Evolutionary conservation across 495 filamentous ascomycete genomes (phyloP), one percentile per base, ranked within the genome.

Genomic region (Thermothielavioides terrestris): DNA sequence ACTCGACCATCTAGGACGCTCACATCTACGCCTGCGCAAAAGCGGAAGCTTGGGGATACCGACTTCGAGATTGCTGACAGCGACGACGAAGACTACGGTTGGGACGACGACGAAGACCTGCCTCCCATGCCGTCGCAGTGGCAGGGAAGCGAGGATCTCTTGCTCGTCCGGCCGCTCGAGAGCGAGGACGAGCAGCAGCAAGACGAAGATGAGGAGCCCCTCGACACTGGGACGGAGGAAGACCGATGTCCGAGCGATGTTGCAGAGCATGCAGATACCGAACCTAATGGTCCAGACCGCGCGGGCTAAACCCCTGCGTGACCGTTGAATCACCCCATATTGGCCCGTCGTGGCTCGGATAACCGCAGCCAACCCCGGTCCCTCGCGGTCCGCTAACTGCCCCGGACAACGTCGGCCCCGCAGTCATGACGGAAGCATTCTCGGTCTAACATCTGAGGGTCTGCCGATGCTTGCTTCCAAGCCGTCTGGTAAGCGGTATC

Each of bases 71-170:
- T 76, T 43, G 62, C 72, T 1, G 73, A 77, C 45, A 77, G 74
- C 57, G 69, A 76, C 0, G 71, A 68, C 27, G 74, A 76, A 30
- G 72, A 76, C 35, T 76, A 76, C 52, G 74, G 73, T 7, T 76
- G 73, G 72, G 70, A 72, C 7, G 69, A 76, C 32, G 70, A 76
- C 30, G 62, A 60, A n/a, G 61, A 62, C 23, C 55, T 73, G 46
- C 71, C 72, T 11, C 61, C 54, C 1, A 68, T 69, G 64, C 71
- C 71, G 15, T 70, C 71, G 9, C 73, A 75, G 52, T 75, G 71
- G 73, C 72, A 76, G 56, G 73, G 73, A 23, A 76, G 73, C 52
- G 73, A 76, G 49, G 73, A 76, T 42, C 58, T 76, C 26, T 53
- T 76, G 21, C 64, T 76, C 11, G 55, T 57, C 11, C 68, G 62